phyloP scores from a whole-genome alignment of 2,329 filamentous ascomycete species.

The Hypoxylon sp. region DNA sequence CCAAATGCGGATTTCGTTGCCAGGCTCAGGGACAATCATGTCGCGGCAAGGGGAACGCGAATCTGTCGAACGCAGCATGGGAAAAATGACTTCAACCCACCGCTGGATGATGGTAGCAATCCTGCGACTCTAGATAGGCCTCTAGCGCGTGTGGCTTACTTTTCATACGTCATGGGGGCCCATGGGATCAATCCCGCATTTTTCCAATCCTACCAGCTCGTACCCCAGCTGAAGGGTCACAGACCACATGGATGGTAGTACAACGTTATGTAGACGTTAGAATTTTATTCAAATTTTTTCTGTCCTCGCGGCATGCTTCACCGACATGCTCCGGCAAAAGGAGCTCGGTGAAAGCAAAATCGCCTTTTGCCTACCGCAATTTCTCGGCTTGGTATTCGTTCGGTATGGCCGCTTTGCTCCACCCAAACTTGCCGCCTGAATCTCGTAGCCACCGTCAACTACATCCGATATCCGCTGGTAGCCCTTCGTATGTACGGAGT shows the following conservation, averaged over 20 bases:
- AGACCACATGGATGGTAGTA: slow-evolving; percentile 32
- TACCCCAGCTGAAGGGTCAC: slow-evolving; percentile 40
- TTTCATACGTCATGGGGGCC: slow-evolving; percentile 43
- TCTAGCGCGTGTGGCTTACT: slow-evolving; percentile 44
- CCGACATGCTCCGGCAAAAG: slow-evolving; percentile 42
- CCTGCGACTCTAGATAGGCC: slow-evolving; percentile 24
- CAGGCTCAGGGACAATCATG: slow-evolving; percentile 12
- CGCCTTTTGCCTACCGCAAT: slow-evolving; percentile 40
- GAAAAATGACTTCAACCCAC: slow-evolving; percentile 28
- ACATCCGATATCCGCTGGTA: slow-evolving; percentile 38
- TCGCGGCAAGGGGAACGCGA: slow-evolving; percentile 28
- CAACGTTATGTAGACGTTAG: slow-evolving; percentile 24
- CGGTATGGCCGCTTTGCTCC: slow-evolving; percentile 50
- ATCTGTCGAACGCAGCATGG: slow-evolving; percentile 27
- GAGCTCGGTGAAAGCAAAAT: slow-evolving; percentile 44
- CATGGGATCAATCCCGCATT: slow-evolving; percentile 47
- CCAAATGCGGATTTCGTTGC: slow-evolving; percentile 36
- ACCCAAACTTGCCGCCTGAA: slow-evolving; percentile 42
- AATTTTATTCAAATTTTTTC: slow-evolving; percentile 24
- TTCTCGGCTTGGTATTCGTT: slow-evolving; percentile 48
- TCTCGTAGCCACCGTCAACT: slow-evolving; percentile 41
- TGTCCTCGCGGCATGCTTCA: slow-evolving; percentile 31
- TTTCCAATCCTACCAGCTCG: slow-evolving; percentile 32
- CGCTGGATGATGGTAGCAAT: slow-evolving; percentile 35
- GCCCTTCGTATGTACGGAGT: slow-evolving; percentile 39